Percentiles rank a stretch among this genome's conserved stretches.
These are phyloP conservation scores for Coffea canephora DNA, from an alignment of 257 asterid species.

Conservation along the genomic window DNA sequence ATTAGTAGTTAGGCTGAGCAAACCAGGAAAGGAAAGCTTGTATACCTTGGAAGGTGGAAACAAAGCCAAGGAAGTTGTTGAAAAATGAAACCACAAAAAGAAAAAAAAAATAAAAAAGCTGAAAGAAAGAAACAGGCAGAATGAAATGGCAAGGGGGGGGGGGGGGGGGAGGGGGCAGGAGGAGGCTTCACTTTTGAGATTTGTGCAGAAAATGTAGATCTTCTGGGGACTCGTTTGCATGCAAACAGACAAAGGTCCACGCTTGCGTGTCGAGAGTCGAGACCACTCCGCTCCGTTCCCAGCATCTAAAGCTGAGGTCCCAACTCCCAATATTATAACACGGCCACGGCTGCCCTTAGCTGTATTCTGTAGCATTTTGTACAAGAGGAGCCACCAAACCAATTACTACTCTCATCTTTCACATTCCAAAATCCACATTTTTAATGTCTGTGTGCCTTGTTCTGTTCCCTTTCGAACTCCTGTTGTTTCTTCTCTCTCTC, in stretches of 20 bases:
- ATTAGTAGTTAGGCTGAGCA: too few species aligned
- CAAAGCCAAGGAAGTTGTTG: too few species aligned
- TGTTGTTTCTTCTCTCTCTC: too few species aligned
- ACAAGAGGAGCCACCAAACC: too few species aligned
- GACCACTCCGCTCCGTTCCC: conserved; percentile 21
- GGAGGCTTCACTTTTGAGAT: conserved; percentile 38
- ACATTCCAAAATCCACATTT: too few species aligned
- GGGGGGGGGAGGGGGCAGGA: conserved; percentile 39
- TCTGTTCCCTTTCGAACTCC: too few species aligned
- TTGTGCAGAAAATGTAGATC: conserved; percentile 31
- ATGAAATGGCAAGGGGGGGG: conserved; percentile 18
- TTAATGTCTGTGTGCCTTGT: too few species aligned
- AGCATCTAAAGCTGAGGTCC: not conserved
- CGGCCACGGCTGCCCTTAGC: not conserved
- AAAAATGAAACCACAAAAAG: too few species aligned
- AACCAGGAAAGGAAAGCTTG: too few species aligned
- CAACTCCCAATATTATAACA: too few species aligned
- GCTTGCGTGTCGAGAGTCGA: conserved; percentile 16
- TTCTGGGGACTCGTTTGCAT: conserved; percentile 34
- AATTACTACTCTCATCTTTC: too few species aligned
- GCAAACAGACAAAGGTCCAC: conserved; percentile 32
- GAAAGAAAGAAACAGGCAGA: not conserved
- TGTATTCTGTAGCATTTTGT: not conserved
- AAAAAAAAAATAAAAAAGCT: too few species aligned
- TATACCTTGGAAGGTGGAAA: not conserved